Conservation (phyloP, 345 rosid species). For the Rhodamnia argentea region DNA sequence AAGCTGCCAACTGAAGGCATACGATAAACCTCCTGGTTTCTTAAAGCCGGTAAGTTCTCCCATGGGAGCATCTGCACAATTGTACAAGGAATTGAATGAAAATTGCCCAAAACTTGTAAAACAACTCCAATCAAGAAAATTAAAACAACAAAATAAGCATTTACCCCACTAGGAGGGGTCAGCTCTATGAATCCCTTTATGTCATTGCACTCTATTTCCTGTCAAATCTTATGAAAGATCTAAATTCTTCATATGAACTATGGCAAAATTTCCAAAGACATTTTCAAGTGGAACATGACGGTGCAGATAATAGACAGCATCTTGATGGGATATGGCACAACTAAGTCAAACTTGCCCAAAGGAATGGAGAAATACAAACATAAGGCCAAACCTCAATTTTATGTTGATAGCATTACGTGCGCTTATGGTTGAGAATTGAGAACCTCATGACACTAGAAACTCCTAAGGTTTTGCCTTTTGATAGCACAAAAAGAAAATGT, state of each 20-base stretch:
- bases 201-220: background rate
- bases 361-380: background rate
- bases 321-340: background rate
- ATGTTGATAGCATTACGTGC: background rate
- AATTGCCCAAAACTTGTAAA: background rate
- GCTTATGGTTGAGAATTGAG: background rate
- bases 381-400: background rate
- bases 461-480: background rate
- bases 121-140: background rate
- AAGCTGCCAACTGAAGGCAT: slow-evolving; percentile 94
- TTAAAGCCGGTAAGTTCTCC: slow-evolving; percentile 79
- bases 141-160: background rate
- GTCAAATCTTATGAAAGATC: background rate
- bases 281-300: background rate
- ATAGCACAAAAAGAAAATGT: background rate
- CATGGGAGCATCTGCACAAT: slow-evolving; percentile 88
- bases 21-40: slow-evolving; percentile 87
- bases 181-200: background rate
- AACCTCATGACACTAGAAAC: background rate
- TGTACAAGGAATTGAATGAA: background rate
- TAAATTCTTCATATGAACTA: background rate
- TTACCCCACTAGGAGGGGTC: background rate
- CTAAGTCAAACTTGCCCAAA: background rate
- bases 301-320: background rate
- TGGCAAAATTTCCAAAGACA: background rate